Evolutionary conservation across 352 stramenopile genomes (phyloP), one percentile per base, ranked within the genome.

Genomic region (Thraustotheca clavata): DNA sequence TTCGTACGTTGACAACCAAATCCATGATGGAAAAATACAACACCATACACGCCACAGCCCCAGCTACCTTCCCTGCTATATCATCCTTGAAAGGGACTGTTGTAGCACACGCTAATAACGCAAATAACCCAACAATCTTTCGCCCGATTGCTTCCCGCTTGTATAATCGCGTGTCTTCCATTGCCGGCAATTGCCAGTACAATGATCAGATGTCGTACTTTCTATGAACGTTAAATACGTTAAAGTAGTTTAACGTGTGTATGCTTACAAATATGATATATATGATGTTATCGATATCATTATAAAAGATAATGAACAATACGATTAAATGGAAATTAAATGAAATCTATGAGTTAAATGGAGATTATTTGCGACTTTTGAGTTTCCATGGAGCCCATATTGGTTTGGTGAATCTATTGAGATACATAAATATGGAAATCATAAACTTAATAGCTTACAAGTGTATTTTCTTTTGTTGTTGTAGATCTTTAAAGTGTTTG

Each of bases 21-120:
- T 52, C 43, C 43, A 52, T 52, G n/a, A 52, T 52, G n/a, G 43
- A 52, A 7, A 52, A 52, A 31, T 52, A 52, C 24, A 52, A 31
- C 11, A 52, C 43, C 43, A 52, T 52, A 7, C 43, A 52, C 11
- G 43, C 43, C 24, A 52, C 43, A 31, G 24, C 43, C 6, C 43
- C 43, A 8, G 11, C 43, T 9, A 52, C 43, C 34, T 52, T 52
- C 24, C 43, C 43, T 26, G 43, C 43, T 14, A 52, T 24, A 24
- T 9, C 43, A 31, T 52, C 43, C n/a, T 52, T 52, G n/a, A 52
- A 52, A 31, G 43, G 43, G 24, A 52, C 43, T 14, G 43, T 24
- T 2, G 43, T 31, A 3, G 43, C 43, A 7, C 43, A 35, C 43
- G 43, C 43, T 14, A 52, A 18, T 14, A 52, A 31, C 43, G 43